phyloP scores from a whole-genome alignment of 2,329 filamentous ascomycete species.

The Diaporthe citriasiana region DNA sequence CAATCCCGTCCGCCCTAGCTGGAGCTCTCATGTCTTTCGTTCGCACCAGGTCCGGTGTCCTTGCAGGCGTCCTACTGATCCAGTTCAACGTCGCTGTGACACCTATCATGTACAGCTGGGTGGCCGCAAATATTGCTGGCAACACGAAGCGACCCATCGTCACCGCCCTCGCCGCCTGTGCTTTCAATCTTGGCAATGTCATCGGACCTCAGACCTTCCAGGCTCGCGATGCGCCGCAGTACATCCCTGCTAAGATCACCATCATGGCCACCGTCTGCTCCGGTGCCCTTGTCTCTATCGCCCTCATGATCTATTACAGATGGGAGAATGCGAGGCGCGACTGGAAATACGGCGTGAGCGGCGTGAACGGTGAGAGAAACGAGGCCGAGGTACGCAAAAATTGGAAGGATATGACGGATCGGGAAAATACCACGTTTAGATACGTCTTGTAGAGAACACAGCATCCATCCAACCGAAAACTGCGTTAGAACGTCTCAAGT shows the following conservation, averaged over 20 bases:
- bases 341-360: constrained; percentile 41
- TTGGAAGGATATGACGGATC: constrained; percentile 68
- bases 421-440: constrained; percentile 69
- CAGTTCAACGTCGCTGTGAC: constrained; percentile 54
- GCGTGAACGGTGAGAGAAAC: constrained; percentile 51
- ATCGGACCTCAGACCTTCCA: constrained; percentile 71
- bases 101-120: constrained; percentile 53
- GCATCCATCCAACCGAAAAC: too few relatives aligned
- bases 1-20: constrained; percentile 52
- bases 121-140: constrained; percentile 65
- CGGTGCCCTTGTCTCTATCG: constrained; percentile 57
- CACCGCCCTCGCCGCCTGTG: constrained; percentile 62
- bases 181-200: constrained; percentile 68
- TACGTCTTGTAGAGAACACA: constrained; percentile 52
- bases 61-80: constrained; percentile 65
- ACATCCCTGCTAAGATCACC: constrained; percentile 66
- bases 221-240: constrained; percentile 64
- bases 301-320: constrained; percentile 64
- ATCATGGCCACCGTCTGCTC: constrained; percentile 66
- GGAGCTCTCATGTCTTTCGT: constrained; percentile 67
- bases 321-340: constrained; percentile 61
- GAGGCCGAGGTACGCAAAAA: constrained; percentile 57
- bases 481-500: too few relatives aligned
- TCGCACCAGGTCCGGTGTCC: constrained; percentile 60
- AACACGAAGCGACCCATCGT: constrained; percentile 67